Evolutionary conservation across 2,329 filamentous ascomycete genomes (phyloP), one percentile per base, ranked within the genome.

Genomic region (Botrytis paeoniae): DNA sequence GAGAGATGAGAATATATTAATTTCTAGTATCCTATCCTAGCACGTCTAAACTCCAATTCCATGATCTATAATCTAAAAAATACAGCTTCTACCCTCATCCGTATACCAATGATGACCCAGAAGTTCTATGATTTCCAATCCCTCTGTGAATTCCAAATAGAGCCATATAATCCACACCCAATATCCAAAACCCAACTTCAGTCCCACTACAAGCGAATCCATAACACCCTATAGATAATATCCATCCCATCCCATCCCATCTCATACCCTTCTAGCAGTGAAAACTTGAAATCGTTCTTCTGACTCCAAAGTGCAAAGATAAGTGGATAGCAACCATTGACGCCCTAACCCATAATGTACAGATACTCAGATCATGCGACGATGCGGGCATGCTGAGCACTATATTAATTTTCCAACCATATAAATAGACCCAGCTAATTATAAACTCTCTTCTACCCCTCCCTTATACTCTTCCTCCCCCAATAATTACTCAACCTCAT

Each of bases 71-170:
- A 25, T 54, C 14, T 8, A 16, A 6, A 54, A 54, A 3, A 3
- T 6, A 18, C 0, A 29, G 6, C 0, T 16, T 14, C 51, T 3
- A 18, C 5, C 6, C 12, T 4, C n/a, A 54, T 54, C 0, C 51
- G 6, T 29, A 32, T 29, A 9, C 1, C 14, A 29, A 8, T 57
- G 1, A 14, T n/a, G 0, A 29, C 14, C 14, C 14, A 32, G 14
- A 32, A 32, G 3, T 9, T 29, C 14, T 8, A 32, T 9, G 3
- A 29, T 3, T 18, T 4, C 14, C 12, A 3, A 54, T 20, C 4
- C n/a, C 25, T 54, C 5, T n/a, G 12, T n/a, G 2, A 29, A 25
- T 5, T n/a, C 25, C 5, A 16, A 5, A 2, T 29, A 29, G 1
- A 29, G n/a, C 1, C 6, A 29, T 25, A 25, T 8, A 25, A 22